Evolutionary conservation across 78 protist species (phyloP).

Genomic region (Dictyostelium brefeldianum): DNA sequence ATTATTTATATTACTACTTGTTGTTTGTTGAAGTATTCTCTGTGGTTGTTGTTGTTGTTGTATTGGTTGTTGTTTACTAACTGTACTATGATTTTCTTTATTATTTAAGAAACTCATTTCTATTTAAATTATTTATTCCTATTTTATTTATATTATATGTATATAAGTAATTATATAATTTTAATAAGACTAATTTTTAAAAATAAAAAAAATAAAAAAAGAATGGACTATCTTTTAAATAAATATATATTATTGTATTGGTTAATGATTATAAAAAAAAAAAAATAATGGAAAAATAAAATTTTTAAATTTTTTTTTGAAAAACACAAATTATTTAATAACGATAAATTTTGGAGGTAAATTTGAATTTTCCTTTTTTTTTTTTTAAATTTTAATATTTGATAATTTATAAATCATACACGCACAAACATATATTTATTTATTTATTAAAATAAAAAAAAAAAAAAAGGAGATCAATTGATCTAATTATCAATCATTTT

Average conservation of each 20-base stretch:
- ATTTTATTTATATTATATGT: neutral
- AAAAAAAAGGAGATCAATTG: neutral
- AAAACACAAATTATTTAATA: no score
- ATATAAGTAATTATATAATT: neutral
- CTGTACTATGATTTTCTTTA: conserved; percentile 22
- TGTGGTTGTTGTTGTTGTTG: conserved; percentile 31
- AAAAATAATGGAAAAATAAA: neutral
- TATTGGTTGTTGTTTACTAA: conserved; percentile 4
- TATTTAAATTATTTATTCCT: neutral
- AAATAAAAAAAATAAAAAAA: neutral
- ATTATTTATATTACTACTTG: neutral
- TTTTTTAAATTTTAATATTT: no score
- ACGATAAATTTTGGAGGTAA: no score
- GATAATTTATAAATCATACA: no score
- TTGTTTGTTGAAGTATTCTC: conserved; percentile 12
- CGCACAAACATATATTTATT: neutral
- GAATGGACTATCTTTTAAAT: no score
- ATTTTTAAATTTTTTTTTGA: no score
- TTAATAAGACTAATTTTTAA: neutral
- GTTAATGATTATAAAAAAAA: no score
- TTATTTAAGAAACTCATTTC: neutral
- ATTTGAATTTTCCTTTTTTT: no score
- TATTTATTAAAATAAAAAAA: neutral
- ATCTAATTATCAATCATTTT: neutral
- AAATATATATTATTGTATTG: no score